Percentiles rank a stretch among this genome's conserved stretches.
These are phyloP conservation scores for Malus sieversii DNA, from an alignment of 306 rosid species.

Conservation along the genomic window DNA sequence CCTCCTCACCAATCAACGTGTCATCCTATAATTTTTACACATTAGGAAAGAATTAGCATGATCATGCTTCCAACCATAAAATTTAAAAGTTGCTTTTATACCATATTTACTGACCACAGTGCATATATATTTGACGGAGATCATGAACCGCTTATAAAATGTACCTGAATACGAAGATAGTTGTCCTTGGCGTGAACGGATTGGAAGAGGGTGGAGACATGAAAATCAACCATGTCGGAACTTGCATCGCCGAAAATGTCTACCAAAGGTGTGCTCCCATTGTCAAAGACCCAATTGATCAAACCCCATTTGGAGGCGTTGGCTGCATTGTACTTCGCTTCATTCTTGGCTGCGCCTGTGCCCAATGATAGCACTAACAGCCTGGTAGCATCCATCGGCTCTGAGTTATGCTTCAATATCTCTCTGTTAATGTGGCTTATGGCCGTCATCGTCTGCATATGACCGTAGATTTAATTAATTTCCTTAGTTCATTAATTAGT, in stretches of 20 bases:
- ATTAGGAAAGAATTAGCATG: neutral
- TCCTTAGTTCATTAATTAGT: neutral
- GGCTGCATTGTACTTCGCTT: conserved; percentile 32
- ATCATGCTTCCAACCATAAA: neutral
- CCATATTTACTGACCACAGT: neutral
- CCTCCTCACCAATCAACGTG: neutral
- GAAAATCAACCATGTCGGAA: conserved; percentile 37
- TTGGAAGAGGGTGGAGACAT: conserved; percentile 35
- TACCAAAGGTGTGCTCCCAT: conserved; percentile 30
- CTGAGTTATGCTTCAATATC: neutral
- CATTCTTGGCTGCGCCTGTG: conserved; percentile 31
- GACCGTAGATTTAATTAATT: neutral
- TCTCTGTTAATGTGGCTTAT: conserved; percentile 22
- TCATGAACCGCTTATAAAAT: neutral
- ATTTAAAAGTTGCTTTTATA: neutral
- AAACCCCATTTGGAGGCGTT: conserved; percentile 34
- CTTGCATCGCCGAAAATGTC: conserved; percentile 32
- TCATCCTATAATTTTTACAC: conserved; percentile 14
- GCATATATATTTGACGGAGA: neutral
- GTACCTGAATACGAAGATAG: conserved; percentile 49
- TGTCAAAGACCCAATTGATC: conserved; percentile 22
- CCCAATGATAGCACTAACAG: conserved; percentile 39
- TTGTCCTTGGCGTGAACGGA: conserved; percentile 9
- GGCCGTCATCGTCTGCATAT: conserved; percentile 33
- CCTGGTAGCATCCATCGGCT: conserved; percentile 7